Evolutionary conservation across 2,329 filamentous ascomycete species (phyloP).

Genomic region (Simplicillium sp.): DNA sequence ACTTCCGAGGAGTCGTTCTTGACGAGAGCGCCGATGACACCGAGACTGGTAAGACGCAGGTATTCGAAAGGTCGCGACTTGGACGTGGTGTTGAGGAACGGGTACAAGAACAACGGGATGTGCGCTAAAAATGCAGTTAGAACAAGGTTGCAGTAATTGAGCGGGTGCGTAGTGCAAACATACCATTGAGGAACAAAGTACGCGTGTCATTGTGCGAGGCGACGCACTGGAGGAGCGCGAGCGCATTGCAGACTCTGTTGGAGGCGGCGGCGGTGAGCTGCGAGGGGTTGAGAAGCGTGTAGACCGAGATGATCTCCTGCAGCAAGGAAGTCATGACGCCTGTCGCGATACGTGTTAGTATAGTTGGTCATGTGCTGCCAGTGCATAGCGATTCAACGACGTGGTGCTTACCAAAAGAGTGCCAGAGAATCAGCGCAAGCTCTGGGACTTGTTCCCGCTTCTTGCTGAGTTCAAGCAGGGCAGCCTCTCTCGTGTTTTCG

Average conservation of each 20-base stretch:
- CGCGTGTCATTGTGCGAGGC: constrained; percentile 95
- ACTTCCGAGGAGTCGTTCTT: constrained; percentile 99
- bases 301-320: constrained; percentile 98
- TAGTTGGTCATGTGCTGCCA: constrained; percentile 14
- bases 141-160: neutral
- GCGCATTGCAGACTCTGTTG: constrained; percentile 93
- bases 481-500: constrained; percentile 77
- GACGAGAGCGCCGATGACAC: constrained; percentile 91
- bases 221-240: constrained; percentile 92
- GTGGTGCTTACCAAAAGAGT: constrained; percentile 73
- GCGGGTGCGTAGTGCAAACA: constrained; percentile 12
- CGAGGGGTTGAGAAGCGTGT: constrained; percentile 90
- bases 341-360: constrained; percentile 23
- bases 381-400: constrained; percentile 3
- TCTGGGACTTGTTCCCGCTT: constrained; percentile 98
- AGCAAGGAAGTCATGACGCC: constrained; percentile 96
- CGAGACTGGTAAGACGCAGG: constrained; percentile 85
- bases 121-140: constrained; percentile 56
- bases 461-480: constrained; percentile 92
- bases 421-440: constrained; percentile 92
- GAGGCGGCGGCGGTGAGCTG: constrained; percentile 96
- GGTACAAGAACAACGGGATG: constrained; percentile 94
- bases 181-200: constrained; percentile 87
- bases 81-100: constrained; percentile 96
- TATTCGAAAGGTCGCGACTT: constrained; percentile 98